Evolutionary conservation across 768 basidiomycete species (phyloP).

Genomic region (Suillus ampliporus): DNA sequence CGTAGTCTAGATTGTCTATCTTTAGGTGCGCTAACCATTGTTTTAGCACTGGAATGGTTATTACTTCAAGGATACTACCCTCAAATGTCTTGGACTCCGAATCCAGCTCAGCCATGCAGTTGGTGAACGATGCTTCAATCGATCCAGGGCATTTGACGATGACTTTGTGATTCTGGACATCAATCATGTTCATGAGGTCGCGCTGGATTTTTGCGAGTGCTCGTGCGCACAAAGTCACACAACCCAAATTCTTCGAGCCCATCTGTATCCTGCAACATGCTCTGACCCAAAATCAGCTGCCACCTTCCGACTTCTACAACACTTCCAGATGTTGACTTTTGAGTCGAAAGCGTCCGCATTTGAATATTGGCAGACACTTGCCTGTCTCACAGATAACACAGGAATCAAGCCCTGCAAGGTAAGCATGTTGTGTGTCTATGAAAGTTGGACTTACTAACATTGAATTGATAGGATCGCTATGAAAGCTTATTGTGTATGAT

Average conservation of each 20-base stretch:
- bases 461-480: background rate
- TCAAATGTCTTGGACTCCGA: constrained; percentile 26
- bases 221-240: constrained; percentile 12
- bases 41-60: constrained; percentile 25
- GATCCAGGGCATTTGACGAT: constrained; percentile 9
- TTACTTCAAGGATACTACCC: constrained; percentile 18
- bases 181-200: constrained; percentile 27
- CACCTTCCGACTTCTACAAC: constrained; percentile 21
- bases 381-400: constrained; percentile 32
- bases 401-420: constrained; percentile 26
- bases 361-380: constrained; percentile 33
- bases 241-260: no score
- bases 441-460: background rate
- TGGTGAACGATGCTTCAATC: constrained; percentile 18
- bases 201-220: constrained; percentile 20
- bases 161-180: constrained; percentile 25
- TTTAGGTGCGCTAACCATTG: background rate
- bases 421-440: no score
- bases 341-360: constrained; percentile 33
- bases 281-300: background rate
- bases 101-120: constrained; percentile 27
- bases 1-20: background rate
- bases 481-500: background rate
- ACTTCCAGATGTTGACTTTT: constrained; percentile 34
- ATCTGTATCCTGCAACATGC: constrained; percentile 21